A percentile compares a stretch with the other conserved stretches of the same genome.
These are phyloP conservation scores for Populus nigra DNA, from an alignment of 345 rosid genomes.

Conservation along the genomic window DNA sequence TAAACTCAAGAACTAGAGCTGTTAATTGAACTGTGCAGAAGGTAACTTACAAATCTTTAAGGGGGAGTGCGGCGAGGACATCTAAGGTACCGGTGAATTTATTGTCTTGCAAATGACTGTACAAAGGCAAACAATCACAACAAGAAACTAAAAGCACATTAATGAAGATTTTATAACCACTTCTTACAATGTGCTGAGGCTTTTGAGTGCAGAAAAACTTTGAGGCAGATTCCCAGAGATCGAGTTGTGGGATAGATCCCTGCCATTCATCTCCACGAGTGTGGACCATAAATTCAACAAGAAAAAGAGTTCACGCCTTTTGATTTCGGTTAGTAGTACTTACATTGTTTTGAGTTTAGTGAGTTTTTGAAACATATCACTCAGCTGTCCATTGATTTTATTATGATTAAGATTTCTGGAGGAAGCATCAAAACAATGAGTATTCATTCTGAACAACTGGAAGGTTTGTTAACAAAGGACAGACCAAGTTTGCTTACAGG, in stretches of 20 bases:
- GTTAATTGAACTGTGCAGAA: too few relatives aligned
- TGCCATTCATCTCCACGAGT: constrained; percentile 33
- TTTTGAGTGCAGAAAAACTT: constrained; percentile 57
- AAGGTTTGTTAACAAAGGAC: constrained; percentile 1
- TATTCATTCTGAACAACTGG: not conserved
- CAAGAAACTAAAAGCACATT: not conserved
- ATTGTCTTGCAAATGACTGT: constrained; percentile 74
- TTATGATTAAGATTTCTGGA: constrained; percentile 69
- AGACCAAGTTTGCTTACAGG: constrained; percentile 48
- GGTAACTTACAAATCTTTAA: constrained; percentile 65
- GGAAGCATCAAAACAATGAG: constrained; percentile 18
- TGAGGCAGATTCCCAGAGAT: constrained; percentile 70
- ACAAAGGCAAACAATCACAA: constrained; percentile 1
- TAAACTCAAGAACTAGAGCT: too few relatives aligned
- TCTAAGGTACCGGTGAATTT: constrained; percentile 68
- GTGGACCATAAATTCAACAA: not conserved
- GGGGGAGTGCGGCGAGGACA: constrained; percentile 64
- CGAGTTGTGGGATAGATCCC: constrained; percentile 78
- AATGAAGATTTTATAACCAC: not conserved
- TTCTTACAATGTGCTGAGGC: constrained; percentile 61
- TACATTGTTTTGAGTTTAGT: constrained; percentile 66
- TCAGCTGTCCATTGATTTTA: constrained; percentile 70
- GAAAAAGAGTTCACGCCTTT: not conserved
- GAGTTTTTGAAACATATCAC: constrained; percentile 81
- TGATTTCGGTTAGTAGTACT: constrained; percentile 26